Base-by-base conservation (phyloP, 768 basidiomycete species). In the Boletus reticulatus region DNA sequence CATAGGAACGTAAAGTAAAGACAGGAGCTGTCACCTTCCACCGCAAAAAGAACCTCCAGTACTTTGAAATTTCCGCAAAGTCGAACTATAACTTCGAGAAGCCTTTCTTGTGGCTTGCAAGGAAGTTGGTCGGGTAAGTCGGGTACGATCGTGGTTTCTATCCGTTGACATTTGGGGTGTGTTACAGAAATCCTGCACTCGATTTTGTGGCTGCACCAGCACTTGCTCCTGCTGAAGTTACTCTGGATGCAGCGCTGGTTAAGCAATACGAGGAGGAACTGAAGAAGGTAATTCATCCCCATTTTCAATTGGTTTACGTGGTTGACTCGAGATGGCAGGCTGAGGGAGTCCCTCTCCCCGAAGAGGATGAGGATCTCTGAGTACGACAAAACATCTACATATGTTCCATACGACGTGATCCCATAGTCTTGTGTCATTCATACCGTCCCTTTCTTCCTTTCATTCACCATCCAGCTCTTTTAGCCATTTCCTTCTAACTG, bases 21-120 rank as follows among this genome's bases (percentile, higher is more conserved):
- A 98, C 96, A 22, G 92, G 92, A 48, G 86, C 89, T 42, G 97
- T 99, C 58, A 99, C 97, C 43, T 99, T 99, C 88, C 97, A 98
- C 83, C 84, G 97, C 72, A 99, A 99, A 92, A 99, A 99, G 84
- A 98, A 96, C 77, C 83, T 99, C 50, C 97, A 98, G 72, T 99
- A 99, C 80, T 99, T 95, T 72, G 97, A 99, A 70, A 98, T 99
- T 64, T 98, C 97, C 0, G 97, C 97, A 51, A 99, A 99, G 78
- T 98, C 95, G 44, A 99, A 99, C 82, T 99, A 98, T 76, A 99
- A 99, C 82, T 98, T 98, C 70, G 97, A 99, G 78, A 98, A 98
- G 75, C 97, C 97, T 48, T 98, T 99, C 92, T 83, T 99, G 61
- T 98, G 97, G 97, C 82, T 98, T 72, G 95, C 93, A 56, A 85